Evolutionary conservation across 768 basidiomycete species (phyloP), one percentile per base, ranked within the genome.

Genomic region (Gymnopilus junonius): DNA sequence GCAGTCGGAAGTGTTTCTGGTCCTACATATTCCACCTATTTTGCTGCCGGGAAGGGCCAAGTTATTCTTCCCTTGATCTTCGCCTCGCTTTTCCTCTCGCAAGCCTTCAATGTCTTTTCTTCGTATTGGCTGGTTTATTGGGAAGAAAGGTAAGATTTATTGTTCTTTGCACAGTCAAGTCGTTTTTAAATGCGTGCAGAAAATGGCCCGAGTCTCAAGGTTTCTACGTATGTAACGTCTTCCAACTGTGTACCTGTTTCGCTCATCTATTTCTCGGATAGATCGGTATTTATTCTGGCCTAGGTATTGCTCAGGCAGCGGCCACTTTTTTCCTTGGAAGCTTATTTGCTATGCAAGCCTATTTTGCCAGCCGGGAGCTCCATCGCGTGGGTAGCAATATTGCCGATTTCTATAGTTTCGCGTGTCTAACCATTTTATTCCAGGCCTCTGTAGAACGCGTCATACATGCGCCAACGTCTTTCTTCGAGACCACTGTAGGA

Each of bases 91-190:
- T 77, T 83, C 3, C 67, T 94, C 27, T 77, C 89, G 65, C 93
- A 96, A 75, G 88, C 78, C 8, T 79, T 88, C 11, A 84, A 80
- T n/a, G 85, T 93, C 17, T 78, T 96, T 77, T 85, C 87, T 8
- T 86, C 87, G 0, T 92, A 91, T 69, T 92, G 91, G 88, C 82
- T 96, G 55, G 87, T 94, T 1, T 95, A 89, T 76, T 95, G 94
- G 93, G 85, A 93, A 71, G 89, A 92, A 68, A 73, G 62, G 82
- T 74, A 15, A 37, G 32, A 15, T 17, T 15, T 17, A 58, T n/a
- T 43, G 15, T 51, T 32, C 43, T 58, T 5, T 17, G 20, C 15
- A 35, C 42, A 37, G 25, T 14, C 1, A 12, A 42, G 34, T 23
- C 8, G 14, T 56, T n/a, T 2, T 55, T 20, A 43, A 58, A 72